phyloP scores from a whole-genome alignment of 495 filamentous ascomycete genomes.

The Pseudoneurospora amorphoporcata region DNA sequence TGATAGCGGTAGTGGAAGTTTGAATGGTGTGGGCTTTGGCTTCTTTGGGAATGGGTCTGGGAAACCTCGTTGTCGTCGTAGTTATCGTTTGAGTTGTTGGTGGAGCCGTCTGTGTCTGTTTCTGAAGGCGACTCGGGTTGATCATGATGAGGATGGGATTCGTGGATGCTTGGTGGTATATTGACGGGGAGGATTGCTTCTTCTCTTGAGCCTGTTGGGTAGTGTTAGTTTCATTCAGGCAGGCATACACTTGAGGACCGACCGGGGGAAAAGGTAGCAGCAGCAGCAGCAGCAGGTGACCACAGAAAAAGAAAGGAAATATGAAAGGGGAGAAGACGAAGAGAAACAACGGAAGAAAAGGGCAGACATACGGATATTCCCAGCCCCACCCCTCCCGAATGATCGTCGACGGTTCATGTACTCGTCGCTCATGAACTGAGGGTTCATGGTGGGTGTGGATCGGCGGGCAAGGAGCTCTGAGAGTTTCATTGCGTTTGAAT shows the following conservation, averaged over 20 bases:
- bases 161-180: neutral
- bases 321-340: neutral
- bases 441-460: neutral
- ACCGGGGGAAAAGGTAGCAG: too few relatives aligned
- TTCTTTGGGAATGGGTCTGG: neutral
- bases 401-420: conserved; percentile 7
- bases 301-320: too few relatives aligned
- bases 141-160: too few relatives aligned
- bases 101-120: neutral
- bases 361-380: conserved; percentile 13
- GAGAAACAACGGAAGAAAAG: neutral
- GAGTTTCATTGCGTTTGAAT: neutral
- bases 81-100: neutral
- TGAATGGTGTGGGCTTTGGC: too few relatives aligned
- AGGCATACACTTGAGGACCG: too few relatives aligned
- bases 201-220: neutral
- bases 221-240: neutral
- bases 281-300: too few relatives aligned
- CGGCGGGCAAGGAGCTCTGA: neutral
- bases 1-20: neutral
- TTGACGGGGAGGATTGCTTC: neutral
- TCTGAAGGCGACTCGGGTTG: neutral
- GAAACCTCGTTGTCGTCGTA: neutral
- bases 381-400: conserved; percentile 14
- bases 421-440: neutral